Evolutionary conservation across 768 basidiomycete genomes (phyloP).

Genomic region (Hortiboletus flavorubellus): DNA sequence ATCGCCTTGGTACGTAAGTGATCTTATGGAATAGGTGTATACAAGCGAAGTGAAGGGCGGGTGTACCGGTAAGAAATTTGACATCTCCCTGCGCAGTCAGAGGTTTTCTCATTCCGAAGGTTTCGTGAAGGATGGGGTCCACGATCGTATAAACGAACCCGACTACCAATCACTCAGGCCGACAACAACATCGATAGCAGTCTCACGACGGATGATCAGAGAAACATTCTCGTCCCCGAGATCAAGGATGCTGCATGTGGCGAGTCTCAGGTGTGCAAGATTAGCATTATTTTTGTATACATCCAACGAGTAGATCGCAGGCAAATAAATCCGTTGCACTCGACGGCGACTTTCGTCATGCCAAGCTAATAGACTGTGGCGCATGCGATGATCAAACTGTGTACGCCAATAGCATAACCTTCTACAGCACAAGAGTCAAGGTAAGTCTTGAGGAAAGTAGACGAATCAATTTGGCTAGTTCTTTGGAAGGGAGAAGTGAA

Average conservation of each 20-base stretch:
- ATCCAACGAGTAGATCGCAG: too few relatives aligned
- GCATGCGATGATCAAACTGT: too few relatives aligned
- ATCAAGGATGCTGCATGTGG: not conserved
- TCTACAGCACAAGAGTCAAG: not conserved
- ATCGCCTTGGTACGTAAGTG: not conserved
- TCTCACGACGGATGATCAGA: not conserved
- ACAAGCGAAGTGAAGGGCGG: not conserved
- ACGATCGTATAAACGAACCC: too few relatives aligned
- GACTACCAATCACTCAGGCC: too few relatives aligned
- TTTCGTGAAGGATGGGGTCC: too few relatives aligned
- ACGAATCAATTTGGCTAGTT: not conserved
- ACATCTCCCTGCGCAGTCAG: not conserved
- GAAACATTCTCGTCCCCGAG: too few relatives aligned
- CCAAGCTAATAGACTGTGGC: not conserved
- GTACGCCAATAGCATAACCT: too few relatives aligned
- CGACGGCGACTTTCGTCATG: not conserved
- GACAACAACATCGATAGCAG: too few relatives aligned
- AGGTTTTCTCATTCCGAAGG: too few relatives aligned
- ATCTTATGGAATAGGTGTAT: not conserved
- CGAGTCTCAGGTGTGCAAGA: not conserved
- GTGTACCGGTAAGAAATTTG: not conserved
- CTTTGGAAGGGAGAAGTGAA: slow-evolving; percentile 3
- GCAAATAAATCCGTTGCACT: too few relatives aligned
- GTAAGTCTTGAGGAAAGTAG: too few relatives aligned
- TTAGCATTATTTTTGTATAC: too few relatives aligned